Base-by-base conservation (phyloP, 345 rosid genomes). In the Pugionium dolabratum region DNA sequence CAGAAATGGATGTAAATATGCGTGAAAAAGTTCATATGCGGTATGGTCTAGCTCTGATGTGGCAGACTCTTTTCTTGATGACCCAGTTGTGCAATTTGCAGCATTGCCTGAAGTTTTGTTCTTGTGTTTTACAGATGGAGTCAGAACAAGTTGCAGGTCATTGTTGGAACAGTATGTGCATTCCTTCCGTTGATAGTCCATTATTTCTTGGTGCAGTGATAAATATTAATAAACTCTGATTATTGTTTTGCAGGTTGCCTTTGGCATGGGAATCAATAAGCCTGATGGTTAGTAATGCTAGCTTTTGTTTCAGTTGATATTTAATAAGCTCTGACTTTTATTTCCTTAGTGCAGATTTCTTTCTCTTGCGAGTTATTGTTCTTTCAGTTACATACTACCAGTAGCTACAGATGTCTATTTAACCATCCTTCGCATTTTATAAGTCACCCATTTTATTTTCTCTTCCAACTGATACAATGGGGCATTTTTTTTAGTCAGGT, bases 241-340 rank as follows among this genome's bases (percentile, higher is more conserved):
- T 31, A 55, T 74, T 69, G 11, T 35, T 31, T 74, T 59, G 29
- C 80, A 93, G 98, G 98, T 93, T 75, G 98, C 98, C 33, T 93
- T 93, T 84, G 98, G 98, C 18, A 93, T 93, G 98, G 98, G 98
- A 75, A 90, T 93, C 79, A 93, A 93, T 85, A 93, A 93, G 76
- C 98, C 98, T 50, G 98, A 93, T 85, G 98, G 98, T 88, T 63
- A 78, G 88, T 80, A 62, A 37, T 51, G 56, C 66, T 45, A 64
- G 54, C 6, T 49, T 57, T 70, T 7, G 36, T 60, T 61, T 43
- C 25, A 7, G 53, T 64, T 50, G 60, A 53, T 49, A 53, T 25
- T 53, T 53, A 1, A 6, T 46, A 66, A 7, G 47, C 39, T 9
- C 18, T 43, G 18, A 0, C 6, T 48, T 56, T 36, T 27, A 36